Base-by-base conservation (phyloP, 495 filamentous ascomycete species). In the Penicillium bovifimosum region DNA sequence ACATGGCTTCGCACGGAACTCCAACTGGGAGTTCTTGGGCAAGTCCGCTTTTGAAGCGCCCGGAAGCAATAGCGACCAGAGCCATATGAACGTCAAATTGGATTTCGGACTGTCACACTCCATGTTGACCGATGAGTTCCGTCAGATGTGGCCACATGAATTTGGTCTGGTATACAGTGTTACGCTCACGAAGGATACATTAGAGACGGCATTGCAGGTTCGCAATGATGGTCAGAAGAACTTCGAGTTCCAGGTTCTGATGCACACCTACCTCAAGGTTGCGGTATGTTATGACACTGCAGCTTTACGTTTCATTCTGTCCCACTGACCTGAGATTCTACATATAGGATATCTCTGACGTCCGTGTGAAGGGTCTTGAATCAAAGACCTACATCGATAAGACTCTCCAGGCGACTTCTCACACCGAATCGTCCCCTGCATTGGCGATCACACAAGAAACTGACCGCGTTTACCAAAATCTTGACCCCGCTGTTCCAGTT, bases 81-180 rank as follows among this genome's bases (percentile, higher is more conserved):
- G 75, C 44, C 84, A 87, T 53, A 72, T 80, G 48, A 79, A 79
- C 10, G 84, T 96, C 47, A 96, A 93, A 76, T 80, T 97, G 38
- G 95, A 99, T 68, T 97, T 99, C 62, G 93, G 95, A 17, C 84
- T 99, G 34, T 86, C 83, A 26, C 78, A 83, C 38, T 72, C 75
- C 18, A 85, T 85, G 68, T 65, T 97, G 44, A 78, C 76, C 58
- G 81, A 83, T 2, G 76, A 83, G 27, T 76, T 77, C 56, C 78
- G 77, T 42, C 76, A 78, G 54, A 71, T 78, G 14, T 96, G 91
- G 89, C 83, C 88, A 9, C 87, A 84, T 63, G 80, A 84, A 43
- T 99, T 99, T 61, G 87, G 84, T 13, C 75, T 96, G 44, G 90
- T 96, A 45, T 99, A 97, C 75, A 90, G 84, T 50, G 91, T 99